These are phyloP conservation scores for Phytophthora hibernalis DNA, from an alignment of 352 stramenopile species.

Conservation along the genomic window DNA sequence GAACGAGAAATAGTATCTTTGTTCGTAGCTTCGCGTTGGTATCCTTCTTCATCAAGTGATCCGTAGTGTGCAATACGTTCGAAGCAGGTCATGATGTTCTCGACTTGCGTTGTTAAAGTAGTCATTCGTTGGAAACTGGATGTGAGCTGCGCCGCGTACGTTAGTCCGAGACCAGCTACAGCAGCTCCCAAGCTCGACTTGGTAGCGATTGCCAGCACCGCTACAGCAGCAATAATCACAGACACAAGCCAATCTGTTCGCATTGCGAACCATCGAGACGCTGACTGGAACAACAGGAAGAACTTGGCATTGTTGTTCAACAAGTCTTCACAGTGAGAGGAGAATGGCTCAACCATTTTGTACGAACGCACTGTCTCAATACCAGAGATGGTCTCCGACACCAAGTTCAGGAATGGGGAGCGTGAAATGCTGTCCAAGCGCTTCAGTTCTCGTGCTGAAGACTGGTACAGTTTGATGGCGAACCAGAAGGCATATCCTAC, in stretches of 20 bases:
- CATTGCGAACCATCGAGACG: conserved; percentile 93
- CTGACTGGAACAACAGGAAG: conserved; percentile 46
- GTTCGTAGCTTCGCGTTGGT: conserved; percentile 13
- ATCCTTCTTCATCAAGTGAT: conserved; percentile 50
- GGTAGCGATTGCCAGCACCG: conserved; percentile 81
- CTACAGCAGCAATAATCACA: conserved; percentile 88
- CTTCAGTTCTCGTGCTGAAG: conserved; percentile 90
- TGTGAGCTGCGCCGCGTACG: conserved; percentile 45
- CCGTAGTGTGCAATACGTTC: conserved; percentile 50
- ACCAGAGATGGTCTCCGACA: conserved; percentile 93
- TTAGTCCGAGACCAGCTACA: conserved; percentile 40
- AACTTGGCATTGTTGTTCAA: conserved; percentile 53
- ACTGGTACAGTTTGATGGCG: conserved; percentile 83
- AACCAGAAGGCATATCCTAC: conserved; percentile 35
- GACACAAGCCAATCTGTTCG: conserved; percentile 85
- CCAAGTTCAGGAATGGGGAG: conserved; percentile 92
- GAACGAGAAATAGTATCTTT: conserved; percentile 3
- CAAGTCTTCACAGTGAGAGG: conserved; percentile 39
- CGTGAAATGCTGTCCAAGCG: conserved; percentile 93
- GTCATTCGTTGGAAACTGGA: conserved; percentile 56
- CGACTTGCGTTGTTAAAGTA: conserved; percentile 49
- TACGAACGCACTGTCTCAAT: conserved; percentile 92
- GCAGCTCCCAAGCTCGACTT: conserved; percentile 44
- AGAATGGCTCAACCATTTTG: conserved; percentile 49
- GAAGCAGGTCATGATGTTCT: conserved; percentile 58